A percentile compares a stretch with the other conserved stretches of the same genome.
Evolutionary conservation across 768 basidiomycete genomes (phyloP).

Genomic region (Lentinula sp.): DNA sequence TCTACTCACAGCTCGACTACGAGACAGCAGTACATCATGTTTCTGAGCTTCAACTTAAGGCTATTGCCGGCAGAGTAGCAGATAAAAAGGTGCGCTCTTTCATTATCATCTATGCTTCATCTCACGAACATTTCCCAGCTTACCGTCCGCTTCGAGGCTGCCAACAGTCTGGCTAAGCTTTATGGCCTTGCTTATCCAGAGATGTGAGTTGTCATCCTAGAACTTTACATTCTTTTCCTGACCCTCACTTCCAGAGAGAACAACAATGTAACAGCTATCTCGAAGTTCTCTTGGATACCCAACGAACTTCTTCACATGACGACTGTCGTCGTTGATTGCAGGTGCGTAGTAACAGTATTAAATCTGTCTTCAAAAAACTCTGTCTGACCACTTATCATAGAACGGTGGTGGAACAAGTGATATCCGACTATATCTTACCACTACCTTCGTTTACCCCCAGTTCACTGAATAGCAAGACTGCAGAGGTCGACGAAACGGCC

Average conservation of each 20-base stretch:
- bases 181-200: slow-evolving; percentile 83
- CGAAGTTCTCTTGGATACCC: slow-evolving; percentile 93
- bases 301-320: slow-evolving; percentile 57
- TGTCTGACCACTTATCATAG: slow-evolving; percentile 23
- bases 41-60: slow-evolving; percentile 51
- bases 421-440: slow-evolving; percentile 78
- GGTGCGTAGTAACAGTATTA: slow-evolving; percentile 29
- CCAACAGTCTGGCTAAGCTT: slow-evolving; percentile 68
- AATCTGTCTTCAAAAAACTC: background rate
- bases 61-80: slow-evolving; percentile 62
- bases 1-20: slow-evolving; percentile 83
- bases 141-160: slow-evolving; percentile 67
- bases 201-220: slow-evolving; percentile 55
- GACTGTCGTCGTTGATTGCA: slow-evolving; percentile 47
- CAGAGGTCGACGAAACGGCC: slow-evolving; percentile 65
- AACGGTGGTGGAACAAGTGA: slow-evolving; percentile 55
- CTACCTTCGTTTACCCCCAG: slow-evolving; percentile 46
- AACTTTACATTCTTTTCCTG: background rate
- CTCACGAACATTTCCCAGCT: slow-evolving; percentile 25
- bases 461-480: slow-evolving; percentile 13
- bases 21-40: slow-evolving; percentile 86
- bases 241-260: slow-evolving; percentile 54
- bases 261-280: slow-evolving; percentile 62
- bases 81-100: slow-evolving; percentile 73
- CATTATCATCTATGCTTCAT: background rate